Evolutionary conservation across 2,329 filamentous ascomycete species (phyloP).

Genomic region (Lasiodiplodia sp.): DNA sequence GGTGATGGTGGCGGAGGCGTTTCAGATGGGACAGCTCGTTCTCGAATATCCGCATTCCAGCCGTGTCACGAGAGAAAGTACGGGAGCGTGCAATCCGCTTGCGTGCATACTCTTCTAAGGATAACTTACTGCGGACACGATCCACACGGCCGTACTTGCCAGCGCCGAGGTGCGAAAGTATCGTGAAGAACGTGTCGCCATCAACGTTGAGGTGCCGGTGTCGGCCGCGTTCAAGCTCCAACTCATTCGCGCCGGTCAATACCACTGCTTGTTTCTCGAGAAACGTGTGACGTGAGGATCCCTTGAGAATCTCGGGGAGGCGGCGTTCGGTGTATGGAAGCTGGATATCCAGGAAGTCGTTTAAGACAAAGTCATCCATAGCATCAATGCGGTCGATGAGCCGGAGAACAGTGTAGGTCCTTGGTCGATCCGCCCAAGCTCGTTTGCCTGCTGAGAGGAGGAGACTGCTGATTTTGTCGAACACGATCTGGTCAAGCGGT

Average conservation of each 20-base stretch:
- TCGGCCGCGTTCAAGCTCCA: conserved; percentile 37
- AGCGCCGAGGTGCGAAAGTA: conserved; percentile 33
- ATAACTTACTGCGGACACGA: conserved; percentile 36
- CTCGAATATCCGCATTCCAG: conserved; percentile 31
- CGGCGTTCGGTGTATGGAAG: conserved; percentile 39
- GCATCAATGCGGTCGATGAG: conserved; percentile 35
- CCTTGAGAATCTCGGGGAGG: not conserved
- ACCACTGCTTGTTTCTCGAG: conserved; percentile 35
- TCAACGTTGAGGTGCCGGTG: conserved; percentile 39
- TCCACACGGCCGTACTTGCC: conserved; percentile 37
- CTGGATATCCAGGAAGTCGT: conserved; percentile 34
- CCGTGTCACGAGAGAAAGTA: conserved; percentile 32
- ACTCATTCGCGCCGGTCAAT: conserved; percentile 38
- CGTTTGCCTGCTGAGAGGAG: not conserved
- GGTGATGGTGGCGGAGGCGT: conserved; percentile 33
- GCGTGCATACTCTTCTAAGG: conserved; percentile 36
- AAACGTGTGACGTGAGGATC: not conserved
- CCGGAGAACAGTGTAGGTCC: conserved; percentile 40
- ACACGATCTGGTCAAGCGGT: not conserved
- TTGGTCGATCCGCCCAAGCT: conserved; percentile 35
- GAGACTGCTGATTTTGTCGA: not conserved
- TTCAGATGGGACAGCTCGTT: conserved; percentile 34
- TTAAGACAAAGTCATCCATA: conserved; percentile 31
- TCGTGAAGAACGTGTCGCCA: conserved; percentile 34
- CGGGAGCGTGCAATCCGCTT: conserved; percentile 34